phyloP scores from a whole-genome alignment of 2,329 filamentous ascomycete genomes.

The Xylaria sp. region DNA sequence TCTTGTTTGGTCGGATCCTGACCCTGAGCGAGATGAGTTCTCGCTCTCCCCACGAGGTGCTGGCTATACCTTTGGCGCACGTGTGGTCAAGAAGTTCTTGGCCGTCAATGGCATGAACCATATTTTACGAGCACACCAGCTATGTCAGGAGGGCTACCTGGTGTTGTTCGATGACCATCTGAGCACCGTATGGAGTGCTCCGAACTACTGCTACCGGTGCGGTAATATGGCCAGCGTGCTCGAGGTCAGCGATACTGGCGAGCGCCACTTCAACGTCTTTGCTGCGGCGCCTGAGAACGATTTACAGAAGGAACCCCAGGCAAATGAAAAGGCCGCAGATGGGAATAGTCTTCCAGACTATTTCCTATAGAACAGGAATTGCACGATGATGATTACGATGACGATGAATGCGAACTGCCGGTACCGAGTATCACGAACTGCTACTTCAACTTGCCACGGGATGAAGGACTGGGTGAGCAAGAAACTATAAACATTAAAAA shows the following conservation, averaged over 20 bases:
- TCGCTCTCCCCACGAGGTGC: slow-evolving; percentile 88
- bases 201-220: slow-evolving; percentile 92
- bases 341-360: slow-evolving; percentile 62
- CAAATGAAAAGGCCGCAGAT: slow-evolving; percentile 65
- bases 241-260: slow-evolving; percentile 88
- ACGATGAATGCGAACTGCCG: neutral
- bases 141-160: slow-evolving; percentile 97
- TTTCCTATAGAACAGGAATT: slow-evolving; percentile 50
- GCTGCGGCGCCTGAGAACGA: slow-evolving; percentile 96
- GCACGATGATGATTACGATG: neutral
- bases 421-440: neutral
- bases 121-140: slow-evolving; percentile 93
- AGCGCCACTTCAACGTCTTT: slow-evolving; percentile 96
- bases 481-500: neutral
- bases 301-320: slow-evolving; percentile 77
- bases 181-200: slow-evolving; percentile 96
- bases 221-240: slow-evolving; percentile 96
- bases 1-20: slow-evolving; percentile 95
- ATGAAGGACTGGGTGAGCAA: neutral
- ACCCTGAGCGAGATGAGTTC: slow-evolving; percentile 96
- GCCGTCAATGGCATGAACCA: slow-evolving; percentile 97
- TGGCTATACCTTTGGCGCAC: slow-evolving; percentile 94
- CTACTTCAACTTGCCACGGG: neutral
- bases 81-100: slow-evolving; percentile 97
- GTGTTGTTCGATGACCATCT: slow-evolving; percentile 91